These are phyloP conservation scores for Fusarium sp. DNA, from an alignment of 2,329 filamentous ascomycete genomes.

Conservation along the genomic window DNA sequence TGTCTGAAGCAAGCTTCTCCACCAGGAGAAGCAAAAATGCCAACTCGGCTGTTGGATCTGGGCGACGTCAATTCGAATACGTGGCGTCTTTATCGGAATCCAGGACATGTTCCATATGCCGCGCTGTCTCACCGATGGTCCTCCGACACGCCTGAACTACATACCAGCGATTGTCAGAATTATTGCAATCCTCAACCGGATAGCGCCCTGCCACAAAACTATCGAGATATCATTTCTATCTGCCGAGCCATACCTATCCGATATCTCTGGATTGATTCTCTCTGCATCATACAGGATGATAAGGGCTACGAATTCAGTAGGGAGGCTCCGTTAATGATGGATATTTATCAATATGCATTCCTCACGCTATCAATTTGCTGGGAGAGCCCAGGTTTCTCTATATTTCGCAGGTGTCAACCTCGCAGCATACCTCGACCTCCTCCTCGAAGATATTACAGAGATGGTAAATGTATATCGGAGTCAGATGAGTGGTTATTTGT, in stretches of 20 bases:
- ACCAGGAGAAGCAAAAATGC: neutral
- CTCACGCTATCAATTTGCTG: neutral
- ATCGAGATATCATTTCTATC: neutral
- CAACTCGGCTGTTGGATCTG: accelerated
- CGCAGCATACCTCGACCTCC: neutral
- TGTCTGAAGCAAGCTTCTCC: neutral
- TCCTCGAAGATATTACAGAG: accelerated
- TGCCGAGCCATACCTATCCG: neutral
- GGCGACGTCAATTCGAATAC: accelerated
- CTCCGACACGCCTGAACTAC: accelerated
- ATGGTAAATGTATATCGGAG: too few species aligned
- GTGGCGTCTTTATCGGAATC: neutral
- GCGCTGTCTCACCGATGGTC: neutral
- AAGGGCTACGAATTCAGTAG: accelerated
- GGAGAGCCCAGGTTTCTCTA: neutral
- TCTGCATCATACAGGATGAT: neutral
- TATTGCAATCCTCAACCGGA: neutral
- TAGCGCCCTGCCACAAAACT: neutral
- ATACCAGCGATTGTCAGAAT: accelerated
- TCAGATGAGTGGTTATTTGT: neutral
- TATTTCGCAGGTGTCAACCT: accelerated
- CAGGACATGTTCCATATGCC: neutral
- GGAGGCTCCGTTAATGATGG: neutral
- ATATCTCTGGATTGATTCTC: neutral
- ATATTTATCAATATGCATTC: neutral